phyloP scores from a whole-genome alignment of 164 flowering plant species.

The Vitis labrusca region DNA sequence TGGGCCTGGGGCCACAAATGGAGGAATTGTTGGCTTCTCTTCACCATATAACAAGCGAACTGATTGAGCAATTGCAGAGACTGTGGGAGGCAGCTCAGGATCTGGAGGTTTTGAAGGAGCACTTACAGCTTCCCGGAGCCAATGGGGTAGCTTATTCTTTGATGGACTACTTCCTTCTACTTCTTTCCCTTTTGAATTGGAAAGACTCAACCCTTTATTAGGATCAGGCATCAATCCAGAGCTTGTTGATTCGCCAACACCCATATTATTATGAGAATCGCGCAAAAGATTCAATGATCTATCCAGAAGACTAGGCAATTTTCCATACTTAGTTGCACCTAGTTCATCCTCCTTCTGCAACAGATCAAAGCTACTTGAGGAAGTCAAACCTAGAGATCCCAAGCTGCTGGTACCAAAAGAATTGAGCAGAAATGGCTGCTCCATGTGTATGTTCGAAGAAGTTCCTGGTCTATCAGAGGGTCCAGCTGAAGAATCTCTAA shows the following conservation, averaged over 20 bases:
- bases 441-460: constrained; percentile 36
- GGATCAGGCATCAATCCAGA: constrained; percentile 26
- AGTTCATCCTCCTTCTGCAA: constrained; percentile 44
- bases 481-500: constrained; percentile 43
- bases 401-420: constrained; percentile 42
- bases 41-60: constrained; percentile 84
- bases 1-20: constrained; percentile 77
- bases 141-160: constrained; percentile 81
- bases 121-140: constrained; percentile 94
- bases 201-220: constrained; percentile 22
- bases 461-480: constrained; percentile 45
- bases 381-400: constrained; percentile 41
- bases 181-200: constrained; percentile 35
- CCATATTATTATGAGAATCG: constrained; percentile 31
- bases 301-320: constrained; percentile 53
- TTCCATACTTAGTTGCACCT: constrained; percentile 32
- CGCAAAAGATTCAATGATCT: constrained; percentile 36
- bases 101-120: constrained; percentile 53
- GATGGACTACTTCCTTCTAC: constrained; percentile 40
- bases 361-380: constrained; percentile 35
- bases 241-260: constrained; percentile 30
- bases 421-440: constrained; percentile 50
- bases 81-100: constrained; percentile 73
- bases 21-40: constrained; percentile 71
- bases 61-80: constrained; percentile 87